Conservation (phyloP, 352 stramenopile genomes). For the Phytophthora hybrid region DNA sequence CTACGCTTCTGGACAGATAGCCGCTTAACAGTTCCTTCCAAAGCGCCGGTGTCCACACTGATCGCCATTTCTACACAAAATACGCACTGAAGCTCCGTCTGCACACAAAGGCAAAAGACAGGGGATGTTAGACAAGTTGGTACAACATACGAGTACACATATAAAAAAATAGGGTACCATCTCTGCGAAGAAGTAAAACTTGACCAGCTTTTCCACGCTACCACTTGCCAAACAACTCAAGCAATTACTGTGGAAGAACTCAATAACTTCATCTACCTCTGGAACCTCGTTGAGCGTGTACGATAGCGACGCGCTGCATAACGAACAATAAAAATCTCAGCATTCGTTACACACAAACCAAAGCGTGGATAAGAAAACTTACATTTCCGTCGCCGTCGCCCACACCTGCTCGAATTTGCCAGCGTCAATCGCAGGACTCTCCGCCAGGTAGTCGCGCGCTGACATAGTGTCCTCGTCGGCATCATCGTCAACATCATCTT, state of each 20-base stretch:
- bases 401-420: constrained; percentile 86
- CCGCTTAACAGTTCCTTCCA: constrained; percentile 78
- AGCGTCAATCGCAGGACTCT: constrained; percentile 71
- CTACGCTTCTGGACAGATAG: constrained; percentile 65
- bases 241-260: constrained; percentile 69
- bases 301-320: constrained; percentile 59
- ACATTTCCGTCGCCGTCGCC: constrained; percentile 77
- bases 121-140: background rate
- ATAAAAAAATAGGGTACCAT: constrained; percentile 56
- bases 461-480: constrained; percentile 66
- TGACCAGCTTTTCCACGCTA: constrained; percentile 72
- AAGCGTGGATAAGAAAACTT: constrained; percentile 32
- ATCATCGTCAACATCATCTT: constrained; percentile 49
- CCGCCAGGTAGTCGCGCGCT: constrained; percentile 72
- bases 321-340: constrained; percentile 19
- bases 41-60: constrained; percentile 54
- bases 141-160: background rate
- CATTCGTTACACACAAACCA: background rate
- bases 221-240: constrained; percentile 86
- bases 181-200: constrained; percentile 91
- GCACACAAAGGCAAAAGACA: background rate
- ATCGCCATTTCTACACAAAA: constrained; percentile 88
- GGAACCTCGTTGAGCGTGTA: constrained; percentile 60
- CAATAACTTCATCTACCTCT: constrained; percentile 83
- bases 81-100: constrained; percentile 80